These are phyloP conservation scores for Xerocomus nothofagi DNA, from an alignment of 1,284 basidiomycete genomes.

Conservation along the genomic window DNA sequence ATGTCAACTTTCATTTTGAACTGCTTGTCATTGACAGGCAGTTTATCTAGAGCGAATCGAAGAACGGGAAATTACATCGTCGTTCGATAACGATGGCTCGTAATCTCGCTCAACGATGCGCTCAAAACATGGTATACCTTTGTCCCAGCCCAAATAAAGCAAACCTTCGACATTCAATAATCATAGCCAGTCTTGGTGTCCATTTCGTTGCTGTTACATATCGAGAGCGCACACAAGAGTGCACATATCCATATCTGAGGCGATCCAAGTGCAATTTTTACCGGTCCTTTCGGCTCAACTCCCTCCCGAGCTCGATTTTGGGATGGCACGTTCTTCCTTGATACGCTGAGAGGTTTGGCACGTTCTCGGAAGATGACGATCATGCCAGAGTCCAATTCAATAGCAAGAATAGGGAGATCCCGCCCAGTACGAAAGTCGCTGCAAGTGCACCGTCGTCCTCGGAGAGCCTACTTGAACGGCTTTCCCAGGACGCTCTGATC, in stretches of 20 bases:
- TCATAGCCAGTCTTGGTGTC: no score
- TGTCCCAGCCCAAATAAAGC: background rate
- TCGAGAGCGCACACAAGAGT: background rate
- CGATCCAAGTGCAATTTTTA: constrained; percentile 13
- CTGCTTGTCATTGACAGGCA: constrained; percentile 10
- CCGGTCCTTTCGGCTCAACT: constrained; percentile 10
- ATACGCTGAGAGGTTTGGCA: constrained; percentile 1
- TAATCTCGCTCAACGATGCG: no score
- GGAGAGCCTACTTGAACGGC: constrained; percentile 9
- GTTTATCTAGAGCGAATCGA: constrained; percentile 7
- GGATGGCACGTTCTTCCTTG: background rate
- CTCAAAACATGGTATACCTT: background rate
- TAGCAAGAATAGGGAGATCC: constrained; percentile 2
- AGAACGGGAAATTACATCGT: constrained; percentile 1
- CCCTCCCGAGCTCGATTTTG: constrained; percentile 6
- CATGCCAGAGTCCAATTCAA: constrained; percentile 7
- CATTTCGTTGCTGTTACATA: background rate
- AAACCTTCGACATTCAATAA: background rate
- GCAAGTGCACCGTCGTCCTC: constrained; percentile 14
- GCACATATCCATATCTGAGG: background rate
- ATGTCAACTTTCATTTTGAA: constrained; percentile 14
- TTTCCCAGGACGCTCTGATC: constrained; percentile 7
- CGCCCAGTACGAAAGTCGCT: background rate
- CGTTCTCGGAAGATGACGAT: constrained; percentile 8
- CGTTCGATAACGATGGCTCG: constrained; percentile 1